These are phyloP conservation scores for Pyrrhoderma lamaoense DNA, from an alignment of 1,284 basidiomycete species.

Conservation along the genomic window DNA sequence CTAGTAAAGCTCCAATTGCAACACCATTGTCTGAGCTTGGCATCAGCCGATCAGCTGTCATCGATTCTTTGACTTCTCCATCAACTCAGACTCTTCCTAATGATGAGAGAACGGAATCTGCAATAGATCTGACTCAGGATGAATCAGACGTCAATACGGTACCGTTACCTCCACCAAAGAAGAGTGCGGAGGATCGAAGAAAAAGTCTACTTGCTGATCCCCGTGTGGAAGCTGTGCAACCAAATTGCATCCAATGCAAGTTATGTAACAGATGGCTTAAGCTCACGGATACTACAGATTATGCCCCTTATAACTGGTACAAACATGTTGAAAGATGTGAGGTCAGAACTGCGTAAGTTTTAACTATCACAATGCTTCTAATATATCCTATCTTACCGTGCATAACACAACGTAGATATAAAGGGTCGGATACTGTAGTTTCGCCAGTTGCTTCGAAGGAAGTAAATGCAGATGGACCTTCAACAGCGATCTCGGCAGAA, in stretches of 20 bases:
- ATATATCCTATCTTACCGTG: too few relatives aligned
- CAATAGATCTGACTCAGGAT: not conserved
- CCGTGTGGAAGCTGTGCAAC: constrained; percentile 16
- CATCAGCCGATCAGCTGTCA: not conserved
- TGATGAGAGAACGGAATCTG: not conserved
- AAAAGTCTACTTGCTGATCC: constrained; percentile 15
- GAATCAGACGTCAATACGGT: not conserved
- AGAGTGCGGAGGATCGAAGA: constrained; percentile 15
- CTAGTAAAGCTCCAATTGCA: not conserved
- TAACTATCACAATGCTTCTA: too few relatives aligned
- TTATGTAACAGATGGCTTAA: constrained; percentile 18
- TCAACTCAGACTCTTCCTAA: not conserved
- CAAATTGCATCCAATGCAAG: constrained; percentile 15
- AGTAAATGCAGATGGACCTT: too few relatives aligned
- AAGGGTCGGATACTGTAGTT: too few relatives aligned
- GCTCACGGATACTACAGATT: constrained; percentile 14
- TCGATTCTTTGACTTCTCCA: not conserved
- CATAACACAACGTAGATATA: too few relatives aligned
- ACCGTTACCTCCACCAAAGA: not conserved
- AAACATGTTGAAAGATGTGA: constrained; percentile 16
- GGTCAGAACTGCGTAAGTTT: not conserved
- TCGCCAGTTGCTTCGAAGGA: too few relatives aligned
- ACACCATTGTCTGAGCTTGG: constrained; percentile 10
- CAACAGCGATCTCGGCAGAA: too few relatives aligned
- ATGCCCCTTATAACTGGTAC: constrained; percentile 17